Conservation (phyloP, 495 filamentous ascomycete genomes). For the Xylaria sp. region DNA sequence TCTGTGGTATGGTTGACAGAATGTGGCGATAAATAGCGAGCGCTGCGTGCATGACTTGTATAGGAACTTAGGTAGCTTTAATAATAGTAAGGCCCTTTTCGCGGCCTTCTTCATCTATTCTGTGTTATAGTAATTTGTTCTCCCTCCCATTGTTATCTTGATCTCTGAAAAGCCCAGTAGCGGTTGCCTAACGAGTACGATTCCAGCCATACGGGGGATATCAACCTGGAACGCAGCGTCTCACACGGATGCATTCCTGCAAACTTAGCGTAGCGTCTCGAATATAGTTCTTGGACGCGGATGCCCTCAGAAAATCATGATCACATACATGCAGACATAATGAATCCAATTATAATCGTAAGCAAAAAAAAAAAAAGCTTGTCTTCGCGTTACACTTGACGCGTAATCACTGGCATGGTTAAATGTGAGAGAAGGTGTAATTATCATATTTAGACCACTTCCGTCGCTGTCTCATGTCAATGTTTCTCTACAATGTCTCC, state of each 20-base stretch:
- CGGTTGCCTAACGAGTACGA: too few species aligned
- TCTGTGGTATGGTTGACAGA: slow-evolving; percentile 6
- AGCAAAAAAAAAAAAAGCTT: too few species aligned
- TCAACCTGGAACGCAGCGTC: not conserved
- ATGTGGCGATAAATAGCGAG: slow-evolving; percentile 6
- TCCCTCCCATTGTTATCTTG: not conserved
- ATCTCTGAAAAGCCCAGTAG: not conserved
- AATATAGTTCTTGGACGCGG: not conserved
- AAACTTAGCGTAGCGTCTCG: not conserved
- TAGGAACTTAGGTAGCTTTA: slow-evolving; percentile 24
- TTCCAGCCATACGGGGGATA: not conserved
- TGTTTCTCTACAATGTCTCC: not conserved
- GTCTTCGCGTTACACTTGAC: too few species aligned
- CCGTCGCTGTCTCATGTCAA: not conserved
- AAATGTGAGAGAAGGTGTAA: not conserved
- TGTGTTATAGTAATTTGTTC: not conserved
- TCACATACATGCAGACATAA: not conserved
- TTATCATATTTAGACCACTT: not conserved
- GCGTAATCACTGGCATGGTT: not conserved
- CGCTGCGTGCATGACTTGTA: slow-evolving; percentile 15
- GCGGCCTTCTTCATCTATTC: not conserved
- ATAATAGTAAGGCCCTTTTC: slow-evolving; percentile 1
- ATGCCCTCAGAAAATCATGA: not conserved
- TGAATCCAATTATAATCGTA: not conserved
- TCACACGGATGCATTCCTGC: not conserved